phyloP scores from a whole-genome alignment of 495 filamentous ascomycete genomes.

The Massariosphaeria phaeospora region DNA sequence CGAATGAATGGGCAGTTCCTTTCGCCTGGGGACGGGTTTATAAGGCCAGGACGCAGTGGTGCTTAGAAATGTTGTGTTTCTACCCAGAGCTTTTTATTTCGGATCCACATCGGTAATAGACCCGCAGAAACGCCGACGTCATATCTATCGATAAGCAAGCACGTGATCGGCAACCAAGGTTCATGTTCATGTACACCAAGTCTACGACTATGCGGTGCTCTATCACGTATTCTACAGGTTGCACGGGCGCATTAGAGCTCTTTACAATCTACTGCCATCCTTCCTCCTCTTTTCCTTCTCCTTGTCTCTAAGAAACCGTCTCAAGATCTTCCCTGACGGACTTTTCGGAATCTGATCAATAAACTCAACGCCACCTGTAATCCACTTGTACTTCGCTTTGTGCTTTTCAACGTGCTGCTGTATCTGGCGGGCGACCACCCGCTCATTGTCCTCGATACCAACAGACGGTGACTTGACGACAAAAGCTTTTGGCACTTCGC shows the following conservation, averaged over 20 bases:
- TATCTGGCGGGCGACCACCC: slow-evolving; percentile 57
- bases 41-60: background rate
- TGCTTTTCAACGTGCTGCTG: slow-evolving; percentile 72
- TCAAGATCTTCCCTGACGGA: slow-evolving; percentile 86
- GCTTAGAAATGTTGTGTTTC: slow-evolving; percentile 23
- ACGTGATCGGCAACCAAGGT: slow-evolving; percentile 2
- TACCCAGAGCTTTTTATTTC: slow-evolving; percentile 23
- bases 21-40: background rate
- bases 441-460: slow-evolving; percentile 55
- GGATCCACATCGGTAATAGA: slow-evolving; percentile 13
- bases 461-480: slow-evolving; percentile 67
- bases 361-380: slow-evolving; percentile 81
- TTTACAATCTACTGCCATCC: slow-evolving; percentile 35
- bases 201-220: background rate
- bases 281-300: slow-evolving; percentile 65
- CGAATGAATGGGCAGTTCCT: background rate
- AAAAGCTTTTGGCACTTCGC: slow-evolving; percentile 84
- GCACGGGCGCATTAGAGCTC: background rate
- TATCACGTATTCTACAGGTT: background rate
- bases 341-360: slow-evolving; percentile 76
- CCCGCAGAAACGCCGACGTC: slow-evolving; percentile 19
- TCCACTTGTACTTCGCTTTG: slow-evolving; percentile 84
- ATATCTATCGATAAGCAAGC: slow-evolving; percentile 2
- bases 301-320: slow-evolving; percentile 71
- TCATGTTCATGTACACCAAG: background rate